Evolutionary conservation across 75 land plant genomes (phyloP).

Genomic region (Sequoia sempervirens): DNA sequence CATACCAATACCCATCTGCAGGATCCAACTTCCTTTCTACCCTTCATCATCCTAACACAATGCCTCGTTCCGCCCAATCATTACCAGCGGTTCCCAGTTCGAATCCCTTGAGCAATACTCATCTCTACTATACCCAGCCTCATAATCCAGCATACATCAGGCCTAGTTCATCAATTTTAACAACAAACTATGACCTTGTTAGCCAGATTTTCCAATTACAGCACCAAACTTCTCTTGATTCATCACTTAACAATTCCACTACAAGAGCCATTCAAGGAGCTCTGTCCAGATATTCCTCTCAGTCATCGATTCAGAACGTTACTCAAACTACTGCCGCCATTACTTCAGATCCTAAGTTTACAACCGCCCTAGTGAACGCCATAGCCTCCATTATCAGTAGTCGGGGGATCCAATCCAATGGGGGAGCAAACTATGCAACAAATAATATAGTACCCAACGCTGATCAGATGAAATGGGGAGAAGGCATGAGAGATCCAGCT

Average conservation of each 20-base stretch:
- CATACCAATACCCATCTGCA: background rate
- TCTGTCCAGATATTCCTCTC: background rate
- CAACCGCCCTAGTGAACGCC: conserved; percentile 64
- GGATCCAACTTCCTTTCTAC: too few relatives aligned
- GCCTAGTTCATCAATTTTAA: background rate
- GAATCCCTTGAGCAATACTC: background rate
- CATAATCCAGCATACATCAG: background rate
- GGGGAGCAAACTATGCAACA: background rate
- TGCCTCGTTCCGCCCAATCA: background rate
- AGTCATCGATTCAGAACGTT: background rate
- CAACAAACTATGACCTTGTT: background rate
- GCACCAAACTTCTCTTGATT: background rate
- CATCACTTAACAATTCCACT: background rate
- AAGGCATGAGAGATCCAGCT: background rate
- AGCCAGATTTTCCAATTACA: background rate
- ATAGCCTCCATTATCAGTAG: conserved; percentile 41
- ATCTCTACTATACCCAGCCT: conserved; percentile 8
- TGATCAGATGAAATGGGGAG: background rate
- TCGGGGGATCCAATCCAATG: background rate
- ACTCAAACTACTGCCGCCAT: conserved; percentile 19
- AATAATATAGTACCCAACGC: background rate
- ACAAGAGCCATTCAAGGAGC: background rate
- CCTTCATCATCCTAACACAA: background rate
- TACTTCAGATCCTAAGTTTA: conserved; percentile 69
- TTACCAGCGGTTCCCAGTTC: background rate